phyloP scores from a whole-genome alignment of 148 eudicot genomes.

The Rhododendron mucronatum region DNA sequence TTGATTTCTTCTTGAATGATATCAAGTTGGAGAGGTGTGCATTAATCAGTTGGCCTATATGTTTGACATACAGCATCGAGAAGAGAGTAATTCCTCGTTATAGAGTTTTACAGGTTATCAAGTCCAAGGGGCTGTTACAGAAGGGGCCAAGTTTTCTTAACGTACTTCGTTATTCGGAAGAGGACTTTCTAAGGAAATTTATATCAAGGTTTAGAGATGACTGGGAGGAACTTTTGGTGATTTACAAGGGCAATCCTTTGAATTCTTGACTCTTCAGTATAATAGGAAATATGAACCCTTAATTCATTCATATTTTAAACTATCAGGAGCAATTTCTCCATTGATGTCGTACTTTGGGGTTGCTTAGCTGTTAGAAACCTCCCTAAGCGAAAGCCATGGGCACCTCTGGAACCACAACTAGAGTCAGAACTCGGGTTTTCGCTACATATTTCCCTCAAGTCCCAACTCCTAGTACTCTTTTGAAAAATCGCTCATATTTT shows the following conservation, averaged over 20 bases:
- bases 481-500: not conserved
- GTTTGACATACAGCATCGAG: slow-evolving; percentile 24
- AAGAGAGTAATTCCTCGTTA: slow-evolving; percentile 22
- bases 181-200: too few relatives aligned
- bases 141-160: not conserved
- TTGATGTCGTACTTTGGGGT: too few relatives aligned
- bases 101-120: slow-evolving; percentile 13
- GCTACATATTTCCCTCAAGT: not conserved
- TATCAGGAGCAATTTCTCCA: too few relatives aligned
- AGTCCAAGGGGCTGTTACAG: slow-evolving; percentile 9
- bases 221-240: slow-evolving; percentile 16
- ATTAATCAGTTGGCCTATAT: not conserved
- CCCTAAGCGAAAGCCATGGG: not conserved
- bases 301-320: too few relatives aligned
- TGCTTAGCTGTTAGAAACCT: not conserved
- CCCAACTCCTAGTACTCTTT: not conserved
- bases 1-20: too few relatives aligned
- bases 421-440: not conserved
- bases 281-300: too few relatives aligned
- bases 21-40: too few relatives aligned
- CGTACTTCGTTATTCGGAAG: too few relatives aligned
- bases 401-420: not conserved
- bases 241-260: slow-evolving; percentile 2
- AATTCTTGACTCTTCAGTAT: too few relatives aligned
- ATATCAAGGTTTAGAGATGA: slow-evolving; percentile 5